A percentile compares a stretch with the other conserved stretches of the same genome.
phyloP scores from a whole-genome alignment of 2,329 filamentous ascomycete species.

The Metarhizium humberi region DNA sequence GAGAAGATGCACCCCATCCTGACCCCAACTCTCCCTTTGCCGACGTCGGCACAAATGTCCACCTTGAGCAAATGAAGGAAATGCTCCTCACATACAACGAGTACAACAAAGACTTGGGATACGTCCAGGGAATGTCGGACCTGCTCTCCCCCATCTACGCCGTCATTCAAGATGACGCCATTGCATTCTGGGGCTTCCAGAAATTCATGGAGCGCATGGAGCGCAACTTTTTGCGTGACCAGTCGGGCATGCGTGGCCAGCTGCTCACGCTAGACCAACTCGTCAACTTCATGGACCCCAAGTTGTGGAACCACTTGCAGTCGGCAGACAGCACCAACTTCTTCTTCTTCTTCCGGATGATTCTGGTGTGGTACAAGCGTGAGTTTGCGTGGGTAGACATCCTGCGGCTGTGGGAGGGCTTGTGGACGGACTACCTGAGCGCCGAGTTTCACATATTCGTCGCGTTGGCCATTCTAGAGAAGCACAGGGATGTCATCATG shows the following conservation, averaged over 20 bases:
- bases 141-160: slow-evolving; percentile 93
- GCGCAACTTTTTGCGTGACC: slow-evolving; percentile 88
- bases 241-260: slow-evolving; percentile 92
- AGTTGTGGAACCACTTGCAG: slow-evolving; percentile 83
- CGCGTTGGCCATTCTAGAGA: slow-evolving; percentile 87
- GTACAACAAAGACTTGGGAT: slow-evolving; percentile 89
- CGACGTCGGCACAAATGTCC: slow-evolving; percentile 86
- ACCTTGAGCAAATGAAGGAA: slow-evolving; percentile 98
- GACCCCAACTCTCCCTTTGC: slow-evolving; percentile 94
- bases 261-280: slow-evolving; percentile 87
- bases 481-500: slow-evolving; percentile 95
- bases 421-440: slow-evolving; percentile 89
- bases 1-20: slow-evolving; percentile 92
- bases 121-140: slow-evolving; percentile 98
- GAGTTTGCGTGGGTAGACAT: slow-evolving; percentile 90
- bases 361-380: slow-evolving; percentile 97
- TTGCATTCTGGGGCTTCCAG: slow-evolving; percentile 95
- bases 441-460: slow-evolving; percentile 93
- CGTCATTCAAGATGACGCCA: slow-evolving; percentile 91
- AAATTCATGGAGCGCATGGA: slow-evolving; percentile 98
- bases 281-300: slow-evolving; percentile 92
- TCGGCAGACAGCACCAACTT: slow-evolving; percentile 94
- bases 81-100: slow-evolving; percentile 99
- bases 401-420: slow-evolving; percentile 76
- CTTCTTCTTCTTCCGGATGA: slow-evolving; percentile 99